These are phyloP conservation scores for Heterobasidion annosum DNA, from an alignment of 1,284 basidiomycete genomes.

Conservation along the genomic window DNA sequence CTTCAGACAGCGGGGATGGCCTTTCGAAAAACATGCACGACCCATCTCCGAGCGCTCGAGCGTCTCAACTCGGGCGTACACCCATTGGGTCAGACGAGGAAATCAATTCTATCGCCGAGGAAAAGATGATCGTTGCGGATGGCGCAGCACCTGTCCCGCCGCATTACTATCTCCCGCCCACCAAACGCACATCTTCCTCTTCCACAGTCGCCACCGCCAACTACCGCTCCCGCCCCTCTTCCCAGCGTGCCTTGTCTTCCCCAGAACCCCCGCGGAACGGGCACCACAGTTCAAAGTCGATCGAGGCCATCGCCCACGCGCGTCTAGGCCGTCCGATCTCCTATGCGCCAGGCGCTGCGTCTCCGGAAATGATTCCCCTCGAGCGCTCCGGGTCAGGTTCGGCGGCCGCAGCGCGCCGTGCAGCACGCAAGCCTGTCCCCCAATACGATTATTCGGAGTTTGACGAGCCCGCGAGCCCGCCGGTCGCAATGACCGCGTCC, in stretches of 20 bases:
- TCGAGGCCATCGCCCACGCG: constrained; percentile 14
- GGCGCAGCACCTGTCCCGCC: background rate
- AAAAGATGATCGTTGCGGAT: constrained; percentile 10
- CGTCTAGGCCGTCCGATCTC: constrained; percentile 9
- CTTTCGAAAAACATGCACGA: background rate
- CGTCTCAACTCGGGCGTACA: constrained; percentile 1
- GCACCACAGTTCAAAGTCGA: constrained; percentile 7
- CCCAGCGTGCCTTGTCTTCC: background rate
- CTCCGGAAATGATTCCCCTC: constrained; percentile 14
- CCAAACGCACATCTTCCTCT: background rate
- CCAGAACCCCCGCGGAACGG: background rate
- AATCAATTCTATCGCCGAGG: constrained; percentile 13
- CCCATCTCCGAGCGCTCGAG: background rate
- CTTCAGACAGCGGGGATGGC: background rate
- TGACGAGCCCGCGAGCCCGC: background rate
- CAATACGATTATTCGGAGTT: constrained; percentile 18
- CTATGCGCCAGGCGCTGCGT: constrained; percentile 9
- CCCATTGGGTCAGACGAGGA: constrained; percentile 17
- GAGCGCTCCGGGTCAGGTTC: constrained; percentile 12
- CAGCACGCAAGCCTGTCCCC: constrained; percentile 33
- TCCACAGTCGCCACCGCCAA: background rate
- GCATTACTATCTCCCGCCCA: background rate
- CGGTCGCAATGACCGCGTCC: background rate
- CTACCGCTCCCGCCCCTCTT: background rate
- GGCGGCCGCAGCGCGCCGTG: constrained; percentile 8